A percentile compares a stretch with the other conserved stretches of the same genome.
Conservation (phyloP, 345 rosid genomes). For the Salix suchowensis region DNA sequence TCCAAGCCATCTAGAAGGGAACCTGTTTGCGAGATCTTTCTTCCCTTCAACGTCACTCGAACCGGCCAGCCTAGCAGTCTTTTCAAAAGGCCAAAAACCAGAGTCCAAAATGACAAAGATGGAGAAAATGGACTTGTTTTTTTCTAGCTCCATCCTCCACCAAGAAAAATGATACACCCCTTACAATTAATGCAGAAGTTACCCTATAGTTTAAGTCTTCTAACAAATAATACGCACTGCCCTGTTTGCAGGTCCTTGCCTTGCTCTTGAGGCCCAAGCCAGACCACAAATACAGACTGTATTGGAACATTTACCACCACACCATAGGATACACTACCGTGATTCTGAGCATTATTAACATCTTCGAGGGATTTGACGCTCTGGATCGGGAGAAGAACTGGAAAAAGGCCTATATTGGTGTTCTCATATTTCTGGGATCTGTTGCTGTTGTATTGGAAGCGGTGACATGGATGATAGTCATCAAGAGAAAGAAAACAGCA, state of each 20-base stretch:
- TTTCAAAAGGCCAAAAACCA: not conserved
- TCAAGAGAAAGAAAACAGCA: constrained; percentile 47
- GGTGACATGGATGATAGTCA: constrained; percentile 65
- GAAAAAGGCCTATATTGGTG: constrained; percentile 51
- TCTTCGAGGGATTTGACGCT: constrained; percentile 64
- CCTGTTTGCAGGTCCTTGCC: constrained; percentile 49
- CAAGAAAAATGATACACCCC: too few relatives aligned
- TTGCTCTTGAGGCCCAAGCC: constrained; percentile 80
- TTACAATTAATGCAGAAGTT: not conserved
- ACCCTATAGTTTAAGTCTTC: not conserved
- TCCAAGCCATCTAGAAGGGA: not conserved
- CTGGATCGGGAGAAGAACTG: constrained; percentile 52
- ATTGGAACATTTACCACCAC: constrained; percentile 92
- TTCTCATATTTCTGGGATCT: constrained; percentile 53
- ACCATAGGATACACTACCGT: constrained; percentile 61
- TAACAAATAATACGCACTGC: not conserved
- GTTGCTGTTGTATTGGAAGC: constrained; percentile 48
- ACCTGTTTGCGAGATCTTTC: not conserved
- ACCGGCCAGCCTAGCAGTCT: not conserved
- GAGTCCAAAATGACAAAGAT: not conserved
- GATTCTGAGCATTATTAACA: constrained; percentile 51
- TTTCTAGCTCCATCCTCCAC: not conserved
- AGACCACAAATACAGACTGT: constrained; percentile 72
- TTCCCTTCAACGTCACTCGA: not conserved
- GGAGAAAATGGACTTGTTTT: too few relatives aligned